Evolutionary conservation across 257 asterid species (phyloP), one percentile per base, ranked within the genome.

Genomic region (Gentiana macrophylla): DNA sequence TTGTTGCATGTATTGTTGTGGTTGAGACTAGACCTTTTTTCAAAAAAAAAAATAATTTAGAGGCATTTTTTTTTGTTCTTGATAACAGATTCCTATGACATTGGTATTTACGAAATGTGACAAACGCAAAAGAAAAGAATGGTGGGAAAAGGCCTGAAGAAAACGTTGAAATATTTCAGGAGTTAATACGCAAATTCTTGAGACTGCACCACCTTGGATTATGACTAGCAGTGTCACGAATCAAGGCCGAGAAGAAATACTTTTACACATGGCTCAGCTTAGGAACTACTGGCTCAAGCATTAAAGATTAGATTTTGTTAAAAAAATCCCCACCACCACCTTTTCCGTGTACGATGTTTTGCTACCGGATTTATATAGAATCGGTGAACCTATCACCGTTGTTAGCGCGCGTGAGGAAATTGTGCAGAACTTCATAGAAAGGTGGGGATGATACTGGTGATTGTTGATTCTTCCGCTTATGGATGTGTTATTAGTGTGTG

Each of bases 251-350:
- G 99, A 92, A 10, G 99, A 92, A 64, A 85, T 92, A 60, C 55
- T 92, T 73, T 52, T 88, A 80, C 99, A 92, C 74, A 88, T 88
- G 88, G 83, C 99, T 50, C 99, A 92, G 86, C 80, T 92, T 34
- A 65, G 94, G 24, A 92, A 88, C 70, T 92, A 92, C 76, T 88
- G 99, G 99, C 94, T 88, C 64, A 88, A 92, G 72, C 94, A 92
- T 68, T 88, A 63, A 45, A 36, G 46, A 35, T 4, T 38, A 24
- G 24, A 24, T 24, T 24, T 24, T 41, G 8, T 47, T 54, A 7
- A 15, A 38, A 37, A n/a, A 33, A 10, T 3, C 4, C 11, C 13
- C 48, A 37, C 8, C 8, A 33, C 36, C 53, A 12, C 35, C 46
- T 5, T 7, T 34, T 3, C 1, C 43, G 32, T 13, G 32, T 37